phyloP scores from a whole-genome alignment of 176 grass and related monocot genomes.

The Oryza brachyantha region DNA sequence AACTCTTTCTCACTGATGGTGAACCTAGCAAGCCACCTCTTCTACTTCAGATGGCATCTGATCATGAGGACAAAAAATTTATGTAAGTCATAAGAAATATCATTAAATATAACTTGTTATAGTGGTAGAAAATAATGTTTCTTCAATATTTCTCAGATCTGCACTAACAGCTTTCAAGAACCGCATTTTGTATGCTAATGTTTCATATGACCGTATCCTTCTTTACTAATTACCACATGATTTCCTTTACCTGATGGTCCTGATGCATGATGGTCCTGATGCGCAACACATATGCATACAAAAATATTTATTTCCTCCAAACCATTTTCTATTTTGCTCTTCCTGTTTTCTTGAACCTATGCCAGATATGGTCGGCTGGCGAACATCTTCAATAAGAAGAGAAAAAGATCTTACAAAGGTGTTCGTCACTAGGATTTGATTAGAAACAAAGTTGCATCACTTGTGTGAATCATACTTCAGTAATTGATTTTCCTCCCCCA shows the following conservation, averaged over 20 bases:
- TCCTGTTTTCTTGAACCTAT: slow-evolving; percentile 54
- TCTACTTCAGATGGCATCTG: slow-evolving; percentile 73
- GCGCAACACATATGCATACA: neutral
- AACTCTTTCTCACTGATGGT: slow-evolving; percentile 83
- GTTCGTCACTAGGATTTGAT: neutral
- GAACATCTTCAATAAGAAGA: slow-evolving; percentile 89
- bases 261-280: no score
- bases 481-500: neutral
- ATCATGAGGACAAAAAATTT: slow-evolving; percentile 57
- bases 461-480: neutral
- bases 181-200: slow-evolving; percentile 73
- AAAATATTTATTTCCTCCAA: neutral
- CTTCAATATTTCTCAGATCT: slow-evolving; percentile 45
- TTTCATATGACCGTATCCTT: slow-evolving; percentile 95
- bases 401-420: slow-evolving; percentile 73
- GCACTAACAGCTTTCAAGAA: slow-evolving; percentile 72
- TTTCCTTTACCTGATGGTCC: slow-evolving; percentile 8
- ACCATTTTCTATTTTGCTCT: slow-evolving; percentile 7
- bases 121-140: neutral
- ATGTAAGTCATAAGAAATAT: slow-evolving; percentile 43
- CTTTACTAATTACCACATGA: neutral
- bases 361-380: slow-evolving; percentile 90
- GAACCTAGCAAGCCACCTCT: slow-evolving; percentile 74
- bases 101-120: slow-evolving; percentile 6
- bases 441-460: neutral